Evolutionary conservation across 176 grass and related monocot species (phyloP), one percentile per base, ranked within the genome.

Genomic region (Pontederia paniculata): DNA sequence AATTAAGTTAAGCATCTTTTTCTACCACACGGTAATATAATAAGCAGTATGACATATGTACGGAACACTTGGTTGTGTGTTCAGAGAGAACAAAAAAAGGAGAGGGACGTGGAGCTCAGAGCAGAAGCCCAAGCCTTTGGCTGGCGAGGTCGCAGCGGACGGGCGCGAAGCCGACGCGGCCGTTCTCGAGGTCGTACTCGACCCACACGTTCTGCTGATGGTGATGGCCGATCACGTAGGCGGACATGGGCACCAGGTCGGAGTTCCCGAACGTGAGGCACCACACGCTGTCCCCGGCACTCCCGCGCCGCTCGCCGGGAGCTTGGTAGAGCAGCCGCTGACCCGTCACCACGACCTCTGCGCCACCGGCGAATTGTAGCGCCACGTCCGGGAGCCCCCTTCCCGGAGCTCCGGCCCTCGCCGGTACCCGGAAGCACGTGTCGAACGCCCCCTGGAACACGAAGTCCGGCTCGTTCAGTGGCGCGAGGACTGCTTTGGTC

Each of bases 141-240:
- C 82, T 97, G 21, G 86, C 91, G 19, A 90, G 76, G 74, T 90
- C 91, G 83, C 91, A 97, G 42, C 78, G 78, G 46, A 97, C 71
- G 65, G 86, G 74, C 8, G 82, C 86, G 19, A 97, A 79, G 6
- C 91, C 91, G 57, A 97, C 86, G 45, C 85, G 85, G 10, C 76
- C 71, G n/a, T 84, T 88, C 63, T 95, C 90, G 42, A 95, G 77
- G 72, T 98, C 93, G 81, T 98, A 91, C 65, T 98, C 93, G 48
- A 98, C 93, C 93, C 93, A 98, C 55, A 98, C 49, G 76, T 98
- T 98, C 80, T 91, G 85, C 77, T 98, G 93, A 67, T 98, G 93
- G 69, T 98, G 86, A 74, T 98, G 93, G 46, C 93, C 93, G 65
- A 98, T 98, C 20, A 98, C 80, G 75, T 81, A 91, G 67, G 93